Evolutionary conservation across 2,329 filamentous ascomycete genomes (phyloP).

Genomic region (Colletotrichum gloeosporioides): DNA sequence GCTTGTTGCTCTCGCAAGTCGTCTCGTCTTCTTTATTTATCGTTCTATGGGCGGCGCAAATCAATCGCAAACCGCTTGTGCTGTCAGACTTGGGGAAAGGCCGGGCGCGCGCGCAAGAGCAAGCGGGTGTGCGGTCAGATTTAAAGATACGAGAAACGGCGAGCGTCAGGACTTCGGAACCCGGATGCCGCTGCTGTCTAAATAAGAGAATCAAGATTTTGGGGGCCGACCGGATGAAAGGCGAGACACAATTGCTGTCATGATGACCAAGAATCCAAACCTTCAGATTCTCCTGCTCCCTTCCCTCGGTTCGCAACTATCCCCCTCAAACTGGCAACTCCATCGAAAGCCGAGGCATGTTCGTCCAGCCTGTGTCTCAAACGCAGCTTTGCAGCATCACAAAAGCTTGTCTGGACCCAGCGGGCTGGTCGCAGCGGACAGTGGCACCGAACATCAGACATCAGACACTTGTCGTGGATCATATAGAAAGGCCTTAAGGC

Average conservation of each 20-base stretch:
- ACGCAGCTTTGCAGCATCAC: background rate
- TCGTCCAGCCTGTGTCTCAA: background rate
- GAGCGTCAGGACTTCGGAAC: background rate
- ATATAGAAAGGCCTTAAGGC: background rate
- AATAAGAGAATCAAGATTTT: background rate
- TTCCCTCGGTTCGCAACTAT: background rate
- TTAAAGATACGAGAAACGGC: background rate
- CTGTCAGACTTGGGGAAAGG: background rate
- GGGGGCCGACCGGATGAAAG: background rate
- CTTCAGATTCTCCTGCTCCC: background rate
- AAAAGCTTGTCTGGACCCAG: background rate
- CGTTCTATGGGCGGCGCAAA: background rate
- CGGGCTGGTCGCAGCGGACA: background rate
- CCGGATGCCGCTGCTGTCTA: background rate
- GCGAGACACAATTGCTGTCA: background rate
- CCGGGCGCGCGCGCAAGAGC: background rate
- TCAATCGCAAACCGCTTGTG: background rate
- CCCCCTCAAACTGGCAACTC: background rate
- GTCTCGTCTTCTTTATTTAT: background rate
- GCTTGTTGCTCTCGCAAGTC: background rate
- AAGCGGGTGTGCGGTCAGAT: background rate
- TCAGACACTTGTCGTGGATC: background rate
- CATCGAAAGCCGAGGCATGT: background rate
- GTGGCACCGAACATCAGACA: background rate
- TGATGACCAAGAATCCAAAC: background rate